Percentiles rank a stretch among this genome's conserved stretches.
Conservation (phyloP, 2,329 filamentous ascomycete species). For the Neoascochyta sp. region DNA sequence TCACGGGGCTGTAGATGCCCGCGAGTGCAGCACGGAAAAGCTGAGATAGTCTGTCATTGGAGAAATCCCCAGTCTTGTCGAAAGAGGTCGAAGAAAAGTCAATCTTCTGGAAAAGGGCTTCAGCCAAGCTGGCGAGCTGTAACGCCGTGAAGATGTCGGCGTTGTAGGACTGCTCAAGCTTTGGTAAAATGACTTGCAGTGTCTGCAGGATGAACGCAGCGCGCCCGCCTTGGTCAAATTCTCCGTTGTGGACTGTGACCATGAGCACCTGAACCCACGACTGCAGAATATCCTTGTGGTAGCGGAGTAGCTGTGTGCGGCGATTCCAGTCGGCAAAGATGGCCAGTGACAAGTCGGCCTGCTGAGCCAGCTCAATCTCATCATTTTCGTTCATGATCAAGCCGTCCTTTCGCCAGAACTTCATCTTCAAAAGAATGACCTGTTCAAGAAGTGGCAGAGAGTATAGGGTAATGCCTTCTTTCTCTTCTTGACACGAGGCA, state of each 20-base stretch:
- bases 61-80: slow-evolving; percentile 60
- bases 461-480: slow-evolving; percentile 58
- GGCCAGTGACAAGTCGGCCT: slow-evolving; percentile 56
- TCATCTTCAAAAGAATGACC: slow-evolving; percentile 66
- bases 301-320: slow-evolving; percentile 53
- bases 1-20: slow-evolving; percentile 71
- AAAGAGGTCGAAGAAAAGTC: slow-evolving; percentile 52
- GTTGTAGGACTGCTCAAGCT: slow-evolving; percentile 72
- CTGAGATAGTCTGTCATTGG: slow-evolving; percentile 85
- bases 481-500: slow-evolving; percentile 57
- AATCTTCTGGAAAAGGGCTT: slow-evolving; percentile 67
- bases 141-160: slow-evolving; percentile 67
- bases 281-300: slow-evolving; percentile 65
- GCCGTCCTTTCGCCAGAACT: slow-evolving; percentile 53
- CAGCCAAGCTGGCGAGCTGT: slow-evolving; percentile 73
- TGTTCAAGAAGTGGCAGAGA: slow-evolving; percentile 70
- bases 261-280: slow-evolving; percentile 83
- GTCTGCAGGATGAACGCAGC: slow-evolving; percentile 80
- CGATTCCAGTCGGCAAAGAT: slow-evolving; percentile 64
- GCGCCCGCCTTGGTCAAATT: slow-evolving; percentile 69
- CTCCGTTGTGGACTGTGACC: slow-evolving; percentile 76
- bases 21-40: slow-evolving; percentile 83
- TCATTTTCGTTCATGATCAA: slow-evolving; percentile 36
- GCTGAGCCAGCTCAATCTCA: slow-evolving; percentile 30
- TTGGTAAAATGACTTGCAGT: slow-evolving; percentile 82